phyloP scores from a whole-genome alignment of 2,329 filamentous ascomycete genomes.

The Coniosporium tulheliwenetii region DNA sequence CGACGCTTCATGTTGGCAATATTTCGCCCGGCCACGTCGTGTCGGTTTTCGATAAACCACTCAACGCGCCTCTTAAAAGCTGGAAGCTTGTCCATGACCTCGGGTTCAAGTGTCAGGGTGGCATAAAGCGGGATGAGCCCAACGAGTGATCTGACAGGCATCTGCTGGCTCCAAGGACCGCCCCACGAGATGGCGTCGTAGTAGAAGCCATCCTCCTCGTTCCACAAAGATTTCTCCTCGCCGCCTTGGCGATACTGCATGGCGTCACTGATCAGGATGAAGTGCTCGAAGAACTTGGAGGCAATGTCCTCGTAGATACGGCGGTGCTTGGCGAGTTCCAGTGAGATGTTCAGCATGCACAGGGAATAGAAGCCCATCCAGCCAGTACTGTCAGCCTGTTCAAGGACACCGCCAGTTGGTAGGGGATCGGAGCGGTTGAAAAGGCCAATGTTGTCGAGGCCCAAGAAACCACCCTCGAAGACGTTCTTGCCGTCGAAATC shows the following conservation, averaged over 20 bases:
- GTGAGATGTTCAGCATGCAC: slow-evolving; percentile 90
- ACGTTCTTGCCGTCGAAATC: slow-evolving; percentile 91
- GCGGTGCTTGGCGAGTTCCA: slow-evolving; percentile 89
- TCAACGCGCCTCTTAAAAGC: slow-evolving; percentile 85
- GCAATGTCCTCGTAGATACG: slow-evolving; percentile 93
- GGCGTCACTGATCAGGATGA: slow-evolving; percentile 92
- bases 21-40: slow-evolving; percentile 79
- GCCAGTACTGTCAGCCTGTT: slow-evolving; percentile 93
- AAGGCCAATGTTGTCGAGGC: slow-evolving; percentile 89
- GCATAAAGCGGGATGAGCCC: slow-evolving; percentile 89
- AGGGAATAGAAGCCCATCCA: slow-evolving; percentile 99
- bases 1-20: slow-evolving; percentile 86
- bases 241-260: slow-evolving; percentile 61
- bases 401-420: slow-evolving; percentile 81
- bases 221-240: slow-evolving; percentile 78
- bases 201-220: slow-evolving; percentile 93
- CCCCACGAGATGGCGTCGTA: slow-evolving; percentile 97
- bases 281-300: slow-evolving; percentile 97
- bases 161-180: slow-evolving; percentile 80
- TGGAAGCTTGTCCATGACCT: slow-evolving; percentile 81
- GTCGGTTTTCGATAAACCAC: slow-evolving; percentile 83
- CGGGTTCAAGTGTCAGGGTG: slow-evolving; percentile 80
- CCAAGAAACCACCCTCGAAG: slow-evolving; percentile 91
- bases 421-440: slow-evolving; percentile 95
- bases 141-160: slow-evolving; percentile 82